These are phyloP conservation scores for Strigomonas galati DNA, from an alignment of 208 protist genomes.

Conservation along the genomic window DNA sequence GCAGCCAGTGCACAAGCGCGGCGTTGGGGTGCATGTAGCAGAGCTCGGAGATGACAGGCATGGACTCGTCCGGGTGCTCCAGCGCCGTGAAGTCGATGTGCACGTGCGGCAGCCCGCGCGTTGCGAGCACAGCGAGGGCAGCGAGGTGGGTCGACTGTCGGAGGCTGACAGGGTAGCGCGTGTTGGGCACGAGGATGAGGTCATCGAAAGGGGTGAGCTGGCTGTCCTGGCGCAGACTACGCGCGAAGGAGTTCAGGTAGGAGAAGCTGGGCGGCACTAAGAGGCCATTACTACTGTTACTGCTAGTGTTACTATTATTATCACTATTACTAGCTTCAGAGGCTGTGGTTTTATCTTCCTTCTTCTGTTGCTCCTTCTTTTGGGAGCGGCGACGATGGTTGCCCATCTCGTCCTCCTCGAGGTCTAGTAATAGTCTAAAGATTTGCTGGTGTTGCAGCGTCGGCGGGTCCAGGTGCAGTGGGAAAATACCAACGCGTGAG, in stretches of 20 bases:
- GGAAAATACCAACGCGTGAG: constrained; percentile 78
- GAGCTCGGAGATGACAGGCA: constrained; percentile 81
- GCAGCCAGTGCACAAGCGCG: constrained; percentile 82
- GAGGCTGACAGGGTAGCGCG: constrained; percentile 72
- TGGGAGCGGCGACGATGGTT: neutral
- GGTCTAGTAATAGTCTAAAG: constrained; percentile 76
- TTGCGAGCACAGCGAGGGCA: constrained; percentile 69
- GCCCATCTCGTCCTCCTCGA: constrained; percentile 17
- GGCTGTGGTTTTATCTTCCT: neutral
- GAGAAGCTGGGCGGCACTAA: constrained; percentile 20
- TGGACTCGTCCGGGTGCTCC: constrained; percentile 82
- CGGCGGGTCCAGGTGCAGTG: constrained; percentile 84
- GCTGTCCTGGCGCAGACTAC: constrained; percentile 57
- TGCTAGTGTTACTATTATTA: neutral
- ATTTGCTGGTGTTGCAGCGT: constrained; percentile 80
- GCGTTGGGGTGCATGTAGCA: constrained; percentile 69
- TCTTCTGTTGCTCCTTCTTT: constrained; percentile 2
- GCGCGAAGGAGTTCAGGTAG: constrained; percentile 71
- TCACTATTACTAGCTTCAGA: neutral
- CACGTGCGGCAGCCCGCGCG: constrained; percentile 64
- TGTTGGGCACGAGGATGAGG: constrained; percentile 87
- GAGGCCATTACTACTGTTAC: neutral
- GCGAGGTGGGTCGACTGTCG: constrained; percentile 80
- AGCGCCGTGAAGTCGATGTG: constrained; percentile 88
- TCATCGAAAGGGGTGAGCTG: constrained; percentile 79